Percentiles rank a stretch among this genome's conserved stretches.
Evolutionary conservation across 768 basidiomycete genomes (phyloP).

Genomic region (Hebeloma cylindrosporum): DNA sequence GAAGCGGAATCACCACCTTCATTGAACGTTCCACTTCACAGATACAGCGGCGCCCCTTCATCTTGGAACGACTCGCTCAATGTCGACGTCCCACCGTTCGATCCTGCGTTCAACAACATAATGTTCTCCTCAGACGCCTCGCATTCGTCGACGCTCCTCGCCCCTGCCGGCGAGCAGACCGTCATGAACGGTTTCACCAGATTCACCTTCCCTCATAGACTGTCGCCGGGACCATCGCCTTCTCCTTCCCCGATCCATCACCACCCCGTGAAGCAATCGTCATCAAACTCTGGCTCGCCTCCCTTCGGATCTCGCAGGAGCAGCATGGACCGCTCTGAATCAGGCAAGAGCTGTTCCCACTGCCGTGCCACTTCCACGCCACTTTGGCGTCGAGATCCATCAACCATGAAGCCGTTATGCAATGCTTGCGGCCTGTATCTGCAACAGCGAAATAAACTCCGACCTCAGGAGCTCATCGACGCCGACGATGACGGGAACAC

Average conservation of each 20-base stretch:
- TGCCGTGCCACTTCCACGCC: conserved; percentile 48
- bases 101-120: conserved; percentile 28
- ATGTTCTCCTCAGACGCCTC: conserved; percentile 27
- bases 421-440: conserved; percentile 51
- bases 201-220: conserved; percentile 29
- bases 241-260: conserved; percentile 30
- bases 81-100: conserved; percentile 28
- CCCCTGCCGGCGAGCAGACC: conserved; percentile 20
- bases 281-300: conserved; percentile 20
- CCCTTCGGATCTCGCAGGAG: conserved; percentile 26
- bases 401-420: conserved; percentile 44
- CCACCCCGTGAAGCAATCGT: conserved; percentile 17
- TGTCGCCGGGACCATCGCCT: conserved; percentile 36
- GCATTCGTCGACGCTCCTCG: conserved; percentile 25
- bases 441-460: conserved; percentile 45
- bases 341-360: conserved; percentile 44
- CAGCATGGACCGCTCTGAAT: conserved; percentile 31
- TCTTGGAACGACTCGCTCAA: conserved; percentile 24
- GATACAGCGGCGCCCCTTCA: conserved; percentile 16
- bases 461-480: conserved; percentile 50
- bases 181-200: conserved; percentile 27
- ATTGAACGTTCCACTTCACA: conserved; percentile 11
- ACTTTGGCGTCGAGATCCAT: conserved; percentile 48
- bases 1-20: conserved; percentile 16
- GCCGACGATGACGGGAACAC: conserved; percentile 45